Percentiles rank a stretch among this genome's conserved stretches.
These are phyloP conservation scores for grape (Vitis vinifera) DNA, from an alignment of 164 flowering plant genomes.

Conservation along the genomic window DNA sequence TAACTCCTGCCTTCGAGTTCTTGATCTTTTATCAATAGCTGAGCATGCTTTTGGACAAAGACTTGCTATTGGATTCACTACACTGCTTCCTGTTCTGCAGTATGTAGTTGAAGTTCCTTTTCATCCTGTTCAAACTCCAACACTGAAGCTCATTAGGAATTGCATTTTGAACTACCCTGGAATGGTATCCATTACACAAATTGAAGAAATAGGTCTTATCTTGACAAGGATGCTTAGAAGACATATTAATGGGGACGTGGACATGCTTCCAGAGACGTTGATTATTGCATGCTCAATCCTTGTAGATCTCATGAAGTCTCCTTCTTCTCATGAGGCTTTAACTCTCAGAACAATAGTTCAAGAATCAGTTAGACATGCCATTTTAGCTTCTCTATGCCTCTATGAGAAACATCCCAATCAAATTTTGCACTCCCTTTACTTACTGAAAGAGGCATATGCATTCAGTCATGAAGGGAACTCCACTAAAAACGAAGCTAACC, in stretches of 20 bases:
- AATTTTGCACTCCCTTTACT: slow-evolving; percentile 61
- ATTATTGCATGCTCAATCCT: slow-evolving; percentile 59
- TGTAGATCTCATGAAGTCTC: slow-evolving; percentile 52
- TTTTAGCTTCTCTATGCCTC: slow-evolving; percentile 45
- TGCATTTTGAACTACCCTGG: slow-evolving; percentile 77
- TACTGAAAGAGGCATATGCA: slow-evolving; percentile 74
- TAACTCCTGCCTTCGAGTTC: slow-evolving; percentile 69
- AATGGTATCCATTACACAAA: slow-evolving; percentile 51
- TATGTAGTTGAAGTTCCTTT: slow-evolving; percentile 77
- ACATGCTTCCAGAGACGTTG: slow-evolving; percentile 73
- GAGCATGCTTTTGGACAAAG: slow-evolving; percentile 67
- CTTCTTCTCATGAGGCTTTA: slow-evolving; percentile 48
- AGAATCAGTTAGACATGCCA: slow-evolving; percentile 55
- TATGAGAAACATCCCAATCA: slow-evolving; percentile 34
- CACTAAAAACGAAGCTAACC: slow-evolving; percentile 10
- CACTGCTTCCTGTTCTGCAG: slow-evolving; percentile 63
- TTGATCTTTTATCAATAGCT: slow-evolving; percentile 64
- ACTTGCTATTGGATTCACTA: slow-evolving; percentile 81
- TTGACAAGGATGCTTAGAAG: slow-evolving; percentile 65
- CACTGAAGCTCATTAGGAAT: slow-evolving; percentile 58
- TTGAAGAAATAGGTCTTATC: slow-evolving; percentile 56
- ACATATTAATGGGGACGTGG: slow-evolving; percentile 61
- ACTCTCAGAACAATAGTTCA: slow-evolving; percentile 36
- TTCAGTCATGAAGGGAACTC: slow-evolving; percentile 35
- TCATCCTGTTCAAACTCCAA: slow-evolving; percentile 75